Evolutionary conservation across 805 yeast species (phyloP), one percentile per base, ranked within the genome.

Genomic region (Brettanomyces nanus): DNA sequence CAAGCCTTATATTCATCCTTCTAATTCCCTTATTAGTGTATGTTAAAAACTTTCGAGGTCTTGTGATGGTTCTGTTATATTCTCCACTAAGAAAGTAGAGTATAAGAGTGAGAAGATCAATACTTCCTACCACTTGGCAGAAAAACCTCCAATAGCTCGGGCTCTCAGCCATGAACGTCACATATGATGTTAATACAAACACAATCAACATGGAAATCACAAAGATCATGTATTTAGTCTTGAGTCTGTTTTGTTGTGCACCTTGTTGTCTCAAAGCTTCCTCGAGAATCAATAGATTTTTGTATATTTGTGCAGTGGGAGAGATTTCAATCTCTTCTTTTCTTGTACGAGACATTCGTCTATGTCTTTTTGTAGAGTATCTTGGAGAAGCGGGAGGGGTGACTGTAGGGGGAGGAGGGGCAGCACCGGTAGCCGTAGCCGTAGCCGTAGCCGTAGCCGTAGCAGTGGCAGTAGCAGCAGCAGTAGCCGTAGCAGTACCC

Each of bases 21-120:
- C 96, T 63, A 19, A 90, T 63, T 0, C 97, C 97, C 54, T 85
- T 86, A 58, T 92, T 92, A 6, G 97, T 77, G n/a, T 81, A 74
- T 1, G 77, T 65, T 39, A 92, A 63, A 53, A 87, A 90, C 52
- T 75, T 71, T 43, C 95, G 71, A 2, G 96, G 95, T 30, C 78
- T 65, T 13, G 84, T 80, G 38, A 90, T 84, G 0, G 95, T 85
- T 43, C 92, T 74, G 41, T 74, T 75, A 58, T 90, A 92, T 61
- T 87, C 92, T 1, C 98, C 98, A 19, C 95, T 80, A 26, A 90
- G 59, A 51, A 83, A 87, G 59, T 85, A 90, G 31, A 90, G 64
- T 19, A 77, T 69, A 39, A 87, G 61, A 0, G 95, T 83, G 15
- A 89, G 75, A 21, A 73, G 47, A 15, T 75, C 69, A 36, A 80